Evolutionary conservation across 495 filamentous ascomycete genomes (phyloP), one percentile per base, ranked within the genome.

Genomic region (Evernia prunastri): DNA sequence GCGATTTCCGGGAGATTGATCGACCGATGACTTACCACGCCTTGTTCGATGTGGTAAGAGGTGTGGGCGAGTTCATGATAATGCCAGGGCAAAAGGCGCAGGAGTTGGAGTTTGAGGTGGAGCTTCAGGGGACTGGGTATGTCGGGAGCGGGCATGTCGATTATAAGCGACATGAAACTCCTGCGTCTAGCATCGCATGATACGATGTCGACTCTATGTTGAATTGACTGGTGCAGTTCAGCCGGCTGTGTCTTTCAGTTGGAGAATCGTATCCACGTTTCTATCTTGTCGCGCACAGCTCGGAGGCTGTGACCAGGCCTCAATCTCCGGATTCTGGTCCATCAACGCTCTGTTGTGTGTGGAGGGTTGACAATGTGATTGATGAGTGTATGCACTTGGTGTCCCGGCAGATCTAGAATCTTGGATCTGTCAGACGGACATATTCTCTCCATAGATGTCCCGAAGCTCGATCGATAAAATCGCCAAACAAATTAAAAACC

Each of bases 1-100:
- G 2, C 33, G 59, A 61, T 15, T 61, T 61, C 18, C 59, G 59
- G 4, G 59, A 61, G 33, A 37, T n/a, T 20, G 59, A 45, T n/a
- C 33, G 33, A 10, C 18, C 59, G 3, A 61, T 61, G 45, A 27
- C 27, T 12, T 61, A 49, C 23, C 0, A 17, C 15, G 5, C 12
- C 33, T n/a, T 61, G 36, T 23, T 11, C 9, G 59, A 54, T 27
- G 18, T 20, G 43, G 7, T 61, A 9, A 53, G 49, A 17, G 59
- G 59, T 1, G n/a, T 61, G 2, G n/a, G 20, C 47, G 59, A 53
- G 42, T 61, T 49, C 33, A 37, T 40, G 43, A 39, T 37, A 3
- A 0, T 45, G 27, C 59, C 10, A 27, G 33, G 18, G 4, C 23
- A 23, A 5, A 20, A 6, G n/a, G 8, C 25, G 8, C 17, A 23